These are phyloP conservation scores for Boletus pseudopeckii DNA, from an alignment of 768 basidiomycete species.

Conservation along the genomic window DNA sequence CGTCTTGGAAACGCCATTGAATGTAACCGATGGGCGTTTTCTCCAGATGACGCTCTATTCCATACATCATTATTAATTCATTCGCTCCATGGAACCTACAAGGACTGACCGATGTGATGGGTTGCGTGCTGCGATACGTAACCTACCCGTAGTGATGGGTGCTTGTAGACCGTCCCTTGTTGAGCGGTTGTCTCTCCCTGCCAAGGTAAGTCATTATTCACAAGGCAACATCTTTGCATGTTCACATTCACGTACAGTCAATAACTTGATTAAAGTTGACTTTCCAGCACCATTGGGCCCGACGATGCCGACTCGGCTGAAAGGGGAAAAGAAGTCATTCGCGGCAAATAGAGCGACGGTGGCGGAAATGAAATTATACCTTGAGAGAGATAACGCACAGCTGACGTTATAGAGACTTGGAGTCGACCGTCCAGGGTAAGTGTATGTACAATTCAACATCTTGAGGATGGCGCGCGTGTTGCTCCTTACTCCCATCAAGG, in stretches of 20 bases:
- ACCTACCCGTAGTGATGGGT: slow-evolving; percentile 89
- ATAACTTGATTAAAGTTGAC: slow-evolving; percentile 90
- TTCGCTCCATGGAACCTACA: slow-evolving; percentile 6
- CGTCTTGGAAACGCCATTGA: slow-evolving; percentile 99
- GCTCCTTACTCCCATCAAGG: slow-evolving; percentile 94
- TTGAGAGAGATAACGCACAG: slow-evolving; percentile 90
- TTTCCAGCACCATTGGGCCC: slow-evolving; percentile 97
- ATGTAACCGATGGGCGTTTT: slow-evolving; percentile 97
- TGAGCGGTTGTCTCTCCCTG: slow-evolving; percentile 92
- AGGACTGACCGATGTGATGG: slow-evolving; percentile 76
- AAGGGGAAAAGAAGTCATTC: slow-evolving; percentile 23
- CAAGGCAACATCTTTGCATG: slow-evolving; percentile 1
- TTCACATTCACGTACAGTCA: slow-evolving; percentile 56
- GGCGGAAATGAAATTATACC: slow-evolving; percentile 43
- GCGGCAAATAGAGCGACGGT: slow-evolving; percentile 14
- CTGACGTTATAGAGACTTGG: slow-evolving; percentile 87
- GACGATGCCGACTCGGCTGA: slow-evolving; percentile 84
- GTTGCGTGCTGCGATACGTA: slow-evolving; percentile 99
- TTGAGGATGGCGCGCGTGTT: slow-evolving; percentile 95
- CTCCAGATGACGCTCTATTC: slow-evolving; percentile 82
- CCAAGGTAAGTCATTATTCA: slow-evolving; percentile 8
- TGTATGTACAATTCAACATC: slow-evolving; percentile 86
- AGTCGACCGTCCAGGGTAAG: slow-evolving; percentile 78
- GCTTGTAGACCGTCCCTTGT: slow-evolving; percentile 89
- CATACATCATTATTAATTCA: slow-evolving; percentile 22